A percentile compares a stretch with the other conserved stretches of the same genome.
Conservation (phyloP, 1,284 basidiomycete genomes). For the Cutaneotrichosporon sp. region DNA sequence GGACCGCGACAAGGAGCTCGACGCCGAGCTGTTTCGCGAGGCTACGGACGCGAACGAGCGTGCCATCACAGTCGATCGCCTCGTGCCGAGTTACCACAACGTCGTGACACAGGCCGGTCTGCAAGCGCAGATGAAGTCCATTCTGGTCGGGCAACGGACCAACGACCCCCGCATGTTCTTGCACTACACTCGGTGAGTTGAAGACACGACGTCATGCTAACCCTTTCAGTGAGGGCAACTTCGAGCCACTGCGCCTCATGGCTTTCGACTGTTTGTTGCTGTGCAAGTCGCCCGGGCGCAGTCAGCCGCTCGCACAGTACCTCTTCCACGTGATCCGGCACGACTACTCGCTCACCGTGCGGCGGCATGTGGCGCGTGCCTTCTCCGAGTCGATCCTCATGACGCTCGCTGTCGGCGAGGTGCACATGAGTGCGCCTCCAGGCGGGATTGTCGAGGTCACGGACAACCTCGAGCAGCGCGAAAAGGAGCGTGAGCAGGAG, state of each 20-base stretch:
- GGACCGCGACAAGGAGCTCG: conserved; percentile 27
- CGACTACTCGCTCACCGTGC: conserved; percentile 79
- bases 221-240: conserved; percentile 78
- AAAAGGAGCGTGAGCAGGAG: conserved; percentile 32
- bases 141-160: conserved; percentile 75
- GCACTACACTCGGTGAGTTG: conserved; percentile 76
- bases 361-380: conserved; percentile 81
- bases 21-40: conserved; percentile 63
- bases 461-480: conserved; percentile 28
- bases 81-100: conserved; percentile 94
- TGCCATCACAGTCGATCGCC: conserved; percentile 89
- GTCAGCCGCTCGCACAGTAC: conserved; percentile 70
- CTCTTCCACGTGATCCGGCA: conserved; percentile 84
- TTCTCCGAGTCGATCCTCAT: conserved; percentile 86
- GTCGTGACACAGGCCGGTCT: conserved; percentile 86
- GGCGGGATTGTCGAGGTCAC: conserved; percentile 36
- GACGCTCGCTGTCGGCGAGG: conserved; percentile 84
- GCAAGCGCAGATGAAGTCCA: conserved; percentile 81
- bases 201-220: neutral
- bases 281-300: conserved; percentile 64
- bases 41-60: conserved; percentile 81
- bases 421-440: conserved; percentile 56
- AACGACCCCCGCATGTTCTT: conserved; percentile 82
- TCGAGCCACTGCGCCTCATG: conserved; percentile 82
- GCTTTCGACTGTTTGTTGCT: conserved; percentile 94